phyloP scores from a whole-genome alignment of 441 rosid species.

The Populus hybrid region DNA sequence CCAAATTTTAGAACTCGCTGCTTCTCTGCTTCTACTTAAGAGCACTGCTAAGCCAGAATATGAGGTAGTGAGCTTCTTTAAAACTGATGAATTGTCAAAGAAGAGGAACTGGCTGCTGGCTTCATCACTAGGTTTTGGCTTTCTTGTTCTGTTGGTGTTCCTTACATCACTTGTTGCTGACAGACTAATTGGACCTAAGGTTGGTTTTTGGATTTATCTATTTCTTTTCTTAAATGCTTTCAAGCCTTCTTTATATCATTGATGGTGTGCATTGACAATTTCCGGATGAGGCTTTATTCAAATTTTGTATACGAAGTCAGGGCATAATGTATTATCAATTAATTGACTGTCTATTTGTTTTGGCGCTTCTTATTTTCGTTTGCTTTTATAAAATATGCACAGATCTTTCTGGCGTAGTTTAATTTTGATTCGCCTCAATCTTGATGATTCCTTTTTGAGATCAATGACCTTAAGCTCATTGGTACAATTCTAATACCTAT shows the following conservation, averaged over 20 bases:
- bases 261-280: not conserved
- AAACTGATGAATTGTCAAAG: conserved; percentile 20
- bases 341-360: not conserved
- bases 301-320: not conserved
- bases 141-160: conserved; percentile 48
- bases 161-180: conserved; percentile 49
- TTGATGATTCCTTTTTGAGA: not conserved
- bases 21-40: conserved; percentile 48
- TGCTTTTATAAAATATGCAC: not conserved
- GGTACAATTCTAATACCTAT: not conserved
- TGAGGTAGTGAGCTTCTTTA: conserved; percentile 38
- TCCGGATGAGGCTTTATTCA: not conserved
- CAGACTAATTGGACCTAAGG: conserved; percentile 45
- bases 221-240: conserved; percentile 5
- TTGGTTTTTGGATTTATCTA: conserved; percentile 21
- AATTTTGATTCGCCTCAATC: not conserved
- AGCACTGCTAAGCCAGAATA: conserved; percentile 43
- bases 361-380: not conserved
- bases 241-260: not conserved
- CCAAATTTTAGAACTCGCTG: conserved; percentile 53
- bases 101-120: conserved; percentile 62
- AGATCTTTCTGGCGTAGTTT: not conserved
- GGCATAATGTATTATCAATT: not conserved
- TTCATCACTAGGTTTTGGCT: conserved; percentile 56
- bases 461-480: not conserved